Conservation (phyloP, 1,284 basidiomycete genomes). For the Abortiporus biennis region DNA sequence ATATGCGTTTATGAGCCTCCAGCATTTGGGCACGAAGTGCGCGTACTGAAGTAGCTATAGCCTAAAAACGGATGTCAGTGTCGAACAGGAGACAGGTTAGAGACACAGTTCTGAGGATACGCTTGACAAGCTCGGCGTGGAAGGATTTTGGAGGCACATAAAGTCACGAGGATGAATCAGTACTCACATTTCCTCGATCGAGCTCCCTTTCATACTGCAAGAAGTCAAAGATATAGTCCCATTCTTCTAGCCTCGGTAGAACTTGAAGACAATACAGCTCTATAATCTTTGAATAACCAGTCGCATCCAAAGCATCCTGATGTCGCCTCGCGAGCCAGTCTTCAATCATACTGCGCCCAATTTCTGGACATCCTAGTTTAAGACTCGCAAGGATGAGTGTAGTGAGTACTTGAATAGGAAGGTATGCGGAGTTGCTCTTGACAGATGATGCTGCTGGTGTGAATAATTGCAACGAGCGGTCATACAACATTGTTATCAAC, state of each 20-base stretch:
- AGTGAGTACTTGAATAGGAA: constrained; percentile 63
- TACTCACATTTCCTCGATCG: constrained; percentile 37
- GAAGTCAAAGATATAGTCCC: constrained; percentile 74
- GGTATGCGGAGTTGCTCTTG: constrained; percentile 42
- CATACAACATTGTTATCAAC: constrained; percentile 50
- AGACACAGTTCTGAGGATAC: no score
- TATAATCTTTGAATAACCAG: constrained; percentile 65
- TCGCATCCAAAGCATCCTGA: constrained; percentile 26
- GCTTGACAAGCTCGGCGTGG: no score
- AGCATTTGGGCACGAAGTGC: constrained; percentile 9
- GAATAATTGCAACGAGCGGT: constrained; percentile 61
- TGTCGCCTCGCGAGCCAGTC: constrained; percentile 60
- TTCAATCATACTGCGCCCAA: constrained; percentile 61
- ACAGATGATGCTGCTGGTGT: constrained; percentile 37
- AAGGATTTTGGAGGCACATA: no score
- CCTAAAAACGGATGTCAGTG: not conserved
- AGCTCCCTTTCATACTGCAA: constrained; percentile 66
- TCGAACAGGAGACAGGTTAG: no score
- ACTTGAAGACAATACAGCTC: constrained; percentile 71
- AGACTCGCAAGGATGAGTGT: constrained; percentile 65
- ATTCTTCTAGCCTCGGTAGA: constrained; percentile 64
- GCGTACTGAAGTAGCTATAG: not conserved
- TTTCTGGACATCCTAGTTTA: constrained; percentile 53
- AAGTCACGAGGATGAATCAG: constrained; percentile 33
- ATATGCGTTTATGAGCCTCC: constrained; percentile 18